These are phyloP conservation scores for Fusarium pseudocircinatum DNA, from an alignment of 2,329 filamentous ascomycete species.

Conservation along the genomic window DNA sequence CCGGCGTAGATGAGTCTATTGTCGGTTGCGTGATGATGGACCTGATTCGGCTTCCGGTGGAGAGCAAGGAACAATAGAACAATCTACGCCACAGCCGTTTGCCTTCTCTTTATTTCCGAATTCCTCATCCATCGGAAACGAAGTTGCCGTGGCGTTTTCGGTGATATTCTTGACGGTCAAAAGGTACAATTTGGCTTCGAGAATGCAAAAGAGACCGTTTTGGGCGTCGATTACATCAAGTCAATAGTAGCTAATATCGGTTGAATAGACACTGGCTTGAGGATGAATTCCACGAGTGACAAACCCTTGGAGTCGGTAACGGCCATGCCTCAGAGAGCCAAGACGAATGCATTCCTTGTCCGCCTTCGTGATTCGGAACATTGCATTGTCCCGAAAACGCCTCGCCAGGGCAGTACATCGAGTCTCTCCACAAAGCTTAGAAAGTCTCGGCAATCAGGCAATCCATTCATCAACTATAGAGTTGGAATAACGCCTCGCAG, in stretches of 20 bases:
- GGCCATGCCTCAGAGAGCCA: neutral
- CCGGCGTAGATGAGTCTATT: neutral
- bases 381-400: neutral
- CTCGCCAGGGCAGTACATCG: neutral
- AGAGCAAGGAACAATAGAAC: constrained; percentile 11
- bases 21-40: neutral
- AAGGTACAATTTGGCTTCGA: neutral
- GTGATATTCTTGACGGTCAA: neutral
- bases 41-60: neutral
- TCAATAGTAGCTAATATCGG: neutral
- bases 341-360: constrained; percentile 9
- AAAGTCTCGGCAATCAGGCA: neutral
- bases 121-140: neutral
- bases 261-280: neutral
- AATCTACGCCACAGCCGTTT: constrained; percentile 18
- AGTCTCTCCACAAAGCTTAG: neutral
- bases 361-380: neutral
- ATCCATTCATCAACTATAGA: neutral
- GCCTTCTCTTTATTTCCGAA: constrained; percentile 14
- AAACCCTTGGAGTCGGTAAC: neutral
- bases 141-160: neutral
- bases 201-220: neutral
- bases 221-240: neutral
- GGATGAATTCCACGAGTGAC: neutral
- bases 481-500: constrained; percentile 8